Base-by-base conservation (phyloP, 208 protist genomes). In the Wallacemonas sp. region DNA sequence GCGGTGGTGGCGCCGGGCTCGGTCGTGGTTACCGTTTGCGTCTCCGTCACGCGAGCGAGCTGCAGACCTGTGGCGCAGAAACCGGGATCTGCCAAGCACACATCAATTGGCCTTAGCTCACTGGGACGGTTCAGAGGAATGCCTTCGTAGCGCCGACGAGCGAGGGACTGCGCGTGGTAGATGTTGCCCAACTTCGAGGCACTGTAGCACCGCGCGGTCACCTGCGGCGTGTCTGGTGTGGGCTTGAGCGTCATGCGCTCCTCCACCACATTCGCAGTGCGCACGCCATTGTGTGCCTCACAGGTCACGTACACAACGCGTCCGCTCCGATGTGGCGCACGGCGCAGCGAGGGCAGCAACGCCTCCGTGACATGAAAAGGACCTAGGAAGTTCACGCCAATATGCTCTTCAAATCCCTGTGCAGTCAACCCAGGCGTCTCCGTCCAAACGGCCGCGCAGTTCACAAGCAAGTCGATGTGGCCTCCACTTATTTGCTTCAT, bases 281-380 rank as follows among this genome's bases (percentile, higher is more conserved):
- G 70, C 21, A 93, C 86, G 8, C 86, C 86, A 42, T 90, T 88
- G 74, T 93, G 86, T 6, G 82, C 74, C 19, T 79, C 74, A 53
- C 86, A 93, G 27, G 86, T 88, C 1, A 93, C 87, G 62, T 93
- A 90, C 22, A 93, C 83, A 28, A 93, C 33, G 27, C 87, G 87
- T 2, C 83, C 87, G 44, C 76, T 72, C 15, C 58, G 41, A 31
- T 78, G 51, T 28, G 72, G 65, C 2, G 76, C 68, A 31, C 72
- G 69, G 21, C 80, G 81, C 66, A 93, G 73, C 12, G 81, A 78
- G 39, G 87, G 87, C 47, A 93, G 56, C 61, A 93, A 49, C 21
- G 81, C 87, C 75, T 93, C 87, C 8, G 87, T 93, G n/a, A 93
- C 68, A 55, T 88, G 83, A 41, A 89, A 93, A 1, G 87, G 87